These are phyloP conservation scores for Gastrolobium villosum DNA, from an alignment of 306 rosid genomes.

Conservation along the genomic window DNA sequence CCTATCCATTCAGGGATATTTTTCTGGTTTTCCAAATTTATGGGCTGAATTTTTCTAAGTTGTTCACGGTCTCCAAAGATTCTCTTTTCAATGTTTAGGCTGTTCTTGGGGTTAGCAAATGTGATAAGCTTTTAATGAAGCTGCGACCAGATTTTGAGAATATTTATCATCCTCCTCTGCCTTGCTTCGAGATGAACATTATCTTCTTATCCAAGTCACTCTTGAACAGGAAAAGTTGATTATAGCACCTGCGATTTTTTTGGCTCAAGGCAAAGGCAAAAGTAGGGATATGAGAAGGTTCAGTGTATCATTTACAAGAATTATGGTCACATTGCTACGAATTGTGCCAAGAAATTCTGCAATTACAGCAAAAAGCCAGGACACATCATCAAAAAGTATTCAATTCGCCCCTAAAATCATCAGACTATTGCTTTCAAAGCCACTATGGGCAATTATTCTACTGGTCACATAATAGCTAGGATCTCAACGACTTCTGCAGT, in stretches of 20 bases:
- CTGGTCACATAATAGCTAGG: not conserved
- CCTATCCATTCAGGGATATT: not conserved
- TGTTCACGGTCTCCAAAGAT: not conserved
- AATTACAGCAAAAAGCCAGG: not conserved
- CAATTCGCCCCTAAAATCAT: not conserved
- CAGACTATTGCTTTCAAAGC: not conserved
- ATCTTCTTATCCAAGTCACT: not conserved
- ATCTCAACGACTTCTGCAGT: not conserved
- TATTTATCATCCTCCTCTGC: not conserved
- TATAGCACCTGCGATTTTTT: not conserved
- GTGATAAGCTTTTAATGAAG: not conserved
- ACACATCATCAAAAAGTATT: not conserved
- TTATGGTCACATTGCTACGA: not conserved
- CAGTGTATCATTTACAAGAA: not conserved
- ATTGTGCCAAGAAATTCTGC: not conserved
- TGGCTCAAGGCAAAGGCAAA: not conserved
- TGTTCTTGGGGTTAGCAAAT: not conserved
- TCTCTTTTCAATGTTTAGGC: not conserved
- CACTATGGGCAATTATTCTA: not conserved
- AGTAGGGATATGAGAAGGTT: not conserved
- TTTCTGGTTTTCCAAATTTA: not conserved
- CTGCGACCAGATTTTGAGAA: not conserved
- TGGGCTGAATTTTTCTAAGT: not conserved
- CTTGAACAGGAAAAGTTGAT: not conserved
- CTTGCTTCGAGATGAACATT: not conserved